Evolutionary conservation across 208 protist species (phyloP).

Genomic region (Leptomonas seymouri): DNA sequence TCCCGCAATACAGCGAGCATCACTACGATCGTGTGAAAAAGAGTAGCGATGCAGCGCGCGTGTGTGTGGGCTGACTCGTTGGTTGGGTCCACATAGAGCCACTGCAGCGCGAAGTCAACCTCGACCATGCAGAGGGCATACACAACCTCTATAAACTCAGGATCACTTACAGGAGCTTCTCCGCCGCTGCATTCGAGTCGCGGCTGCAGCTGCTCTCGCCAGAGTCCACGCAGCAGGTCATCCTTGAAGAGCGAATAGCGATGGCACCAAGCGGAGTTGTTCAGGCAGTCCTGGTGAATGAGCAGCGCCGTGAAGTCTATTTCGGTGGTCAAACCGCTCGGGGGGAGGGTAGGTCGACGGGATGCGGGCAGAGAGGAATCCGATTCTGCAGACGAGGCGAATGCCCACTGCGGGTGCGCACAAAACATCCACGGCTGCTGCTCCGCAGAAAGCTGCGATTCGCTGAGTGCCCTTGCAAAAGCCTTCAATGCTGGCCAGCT

Average conservation of each 20-base stretch:
- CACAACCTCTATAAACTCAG: constrained; percentile 8
- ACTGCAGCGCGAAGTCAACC: constrained; percentile 65
- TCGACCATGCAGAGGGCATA: constrained; percentile 51
- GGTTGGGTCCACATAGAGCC: constrained; percentile 58
- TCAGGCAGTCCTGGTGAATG: constrained; percentile 62
- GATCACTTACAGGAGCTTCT: not conserved
- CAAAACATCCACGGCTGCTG: constrained; percentile 6
- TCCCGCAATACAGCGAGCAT: constrained; percentile 15
- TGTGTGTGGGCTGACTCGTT: constrained; percentile 80
- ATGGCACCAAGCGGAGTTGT: constrained; percentile 90
- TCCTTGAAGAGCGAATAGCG: constrained; percentile 54
- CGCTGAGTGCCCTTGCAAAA: constrained; percentile 1
- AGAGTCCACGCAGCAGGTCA: constrained; percentile 47
- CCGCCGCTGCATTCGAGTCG: not conserved
- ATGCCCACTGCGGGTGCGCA: constrained; percentile 20
- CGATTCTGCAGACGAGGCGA: not conserved
- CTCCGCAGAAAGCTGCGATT: not conserved
- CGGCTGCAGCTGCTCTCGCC: constrained; percentile 8
- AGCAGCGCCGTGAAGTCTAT: constrained; percentile 54
- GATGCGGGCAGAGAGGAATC: not conserved
- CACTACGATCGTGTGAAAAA: constrained; percentile 49
- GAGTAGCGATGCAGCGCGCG: constrained; percentile 43
- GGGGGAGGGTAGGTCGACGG: constrained; percentile 25
- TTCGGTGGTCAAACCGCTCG: constrained; percentile 53
- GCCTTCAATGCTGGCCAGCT: constrained; percentile 6